These are phyloP conservation scores for Globisporangium acanthophoron DNA, from an alignment of 352 stramenopile genomes.

Conservation along the genomic window DNA sequence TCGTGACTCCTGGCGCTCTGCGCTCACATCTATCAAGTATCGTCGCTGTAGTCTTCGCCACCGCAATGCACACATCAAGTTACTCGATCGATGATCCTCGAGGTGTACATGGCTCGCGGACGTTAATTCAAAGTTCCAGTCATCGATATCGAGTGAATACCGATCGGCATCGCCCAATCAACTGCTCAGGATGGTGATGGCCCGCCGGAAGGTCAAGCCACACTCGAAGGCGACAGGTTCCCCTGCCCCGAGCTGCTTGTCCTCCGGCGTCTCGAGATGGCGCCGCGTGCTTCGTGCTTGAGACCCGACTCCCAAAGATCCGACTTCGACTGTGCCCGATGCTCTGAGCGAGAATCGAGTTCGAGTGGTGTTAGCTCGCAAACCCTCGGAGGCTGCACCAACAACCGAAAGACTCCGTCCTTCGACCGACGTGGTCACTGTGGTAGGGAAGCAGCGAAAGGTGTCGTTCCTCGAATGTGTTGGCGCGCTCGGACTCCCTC, in stretches of 20 bases:
- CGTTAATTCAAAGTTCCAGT: too few species aligned
- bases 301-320: background rate
- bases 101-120: too few species aligned
- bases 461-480: conserved; percentile 18
- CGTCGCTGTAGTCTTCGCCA: too few species aligned
- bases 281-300: background rate
- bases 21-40: too few species aligned
- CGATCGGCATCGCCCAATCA: too few species aligned
- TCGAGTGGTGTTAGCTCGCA: too few species aligned
- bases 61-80: too few species aligned
- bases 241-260: background rate
- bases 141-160: too few species aligned
- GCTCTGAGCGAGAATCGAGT: background rate
- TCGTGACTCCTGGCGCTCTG: too few species aligned
- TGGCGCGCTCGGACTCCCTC: conserved; percentile 11
- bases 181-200: background rate
- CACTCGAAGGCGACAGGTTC: background rate
- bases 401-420: background rate
- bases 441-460: background rate
- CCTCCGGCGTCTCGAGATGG: background rate
- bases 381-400: background rate
- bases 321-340: background rate
- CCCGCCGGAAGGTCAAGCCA: background rate
- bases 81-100: too few species aligned
- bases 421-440: background rate